Base-by-base conservation (phyloP, 148 eudicot genomes). In the Salicornia ramosissima region DNA sequence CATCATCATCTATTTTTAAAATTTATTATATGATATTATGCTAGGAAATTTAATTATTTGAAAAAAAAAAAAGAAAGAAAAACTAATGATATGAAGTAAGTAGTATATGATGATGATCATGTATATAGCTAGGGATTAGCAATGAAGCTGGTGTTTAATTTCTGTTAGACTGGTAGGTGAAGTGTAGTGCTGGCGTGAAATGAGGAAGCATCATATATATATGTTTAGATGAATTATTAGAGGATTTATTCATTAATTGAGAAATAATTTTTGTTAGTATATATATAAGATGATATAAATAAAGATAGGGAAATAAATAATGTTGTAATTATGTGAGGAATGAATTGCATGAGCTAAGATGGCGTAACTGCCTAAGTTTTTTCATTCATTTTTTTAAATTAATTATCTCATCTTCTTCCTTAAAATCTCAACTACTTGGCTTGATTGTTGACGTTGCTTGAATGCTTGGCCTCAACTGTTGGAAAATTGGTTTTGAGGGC, bases 101-200 rank as follows among this genome's bases (percentile, higher is more conserved):
- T n/a, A 10, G 9, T 34, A 22, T 57, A 34, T 15, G 45, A 30
- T 47, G 67, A 62, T 60, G 67, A 36, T 28, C 15, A 67, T 60
- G 31, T 71, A 62, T 57, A 68, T 54, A 71, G 24, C 49, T 63
- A 63, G 28, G 25, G 36, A 70, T 70, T 70, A 73, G 55, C 65
- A 63, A 63, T 63, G 50, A 63, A 63, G 19, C 53, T 49, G 67
- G 49, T 26, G 22, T 33, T n/a, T n/a, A n/a, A n/a, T 53, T 75
- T 68, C 76, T 61, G 75, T 76, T 82, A 63, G 68, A 59, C 66
- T 76, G 91, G 91, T 91, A 88, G 97, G 91, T 91, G 87, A 85
- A 81, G 68, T 83, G 85, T 75, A 77, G 66, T 63, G 71, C 55
- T 72, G 82, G 95, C 86, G 91, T 85, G 97, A 86, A 68, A 83